phyloP scores from a whole-genome alignment of 192 early-diverging fungal genomes.

The Backusella morwellensis region DNA sequence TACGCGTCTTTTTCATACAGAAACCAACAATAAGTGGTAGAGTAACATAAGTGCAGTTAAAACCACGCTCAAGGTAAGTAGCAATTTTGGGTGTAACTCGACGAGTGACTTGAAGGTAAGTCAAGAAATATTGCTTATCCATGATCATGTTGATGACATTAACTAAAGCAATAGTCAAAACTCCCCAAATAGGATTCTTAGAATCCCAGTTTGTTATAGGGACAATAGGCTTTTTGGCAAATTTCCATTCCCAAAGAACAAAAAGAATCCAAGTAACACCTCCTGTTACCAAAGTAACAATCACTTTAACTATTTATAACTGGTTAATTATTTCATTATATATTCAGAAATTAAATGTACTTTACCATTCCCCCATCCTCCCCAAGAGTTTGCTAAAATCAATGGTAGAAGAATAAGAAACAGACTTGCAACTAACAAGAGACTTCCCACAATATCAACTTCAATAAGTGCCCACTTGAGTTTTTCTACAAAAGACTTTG shows the following conservation, averaged over 20 bases:
- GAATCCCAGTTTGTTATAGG: slow-evolving; percentile 11
- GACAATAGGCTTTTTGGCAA: slow-evolving; percentile 8
- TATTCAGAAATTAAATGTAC: background rate
- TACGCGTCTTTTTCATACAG: slow-evolving; percentile 5
- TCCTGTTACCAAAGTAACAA: slow-evolving; percentile 17
- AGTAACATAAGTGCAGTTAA: slow-evolving; percentile 8
- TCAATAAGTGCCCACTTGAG: background rate
- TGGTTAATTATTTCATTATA: background rate
- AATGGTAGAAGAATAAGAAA: slow-evolving; percentile 21
- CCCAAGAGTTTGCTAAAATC: slow-evolving; percentile 10
- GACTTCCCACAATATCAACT: slow-evolving; percentile 10
- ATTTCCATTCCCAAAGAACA: slow-evolving; percentile 16
- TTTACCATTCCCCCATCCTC: slow-evolving; percentile 17
- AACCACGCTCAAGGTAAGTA: slow-evolving; percentile 18
- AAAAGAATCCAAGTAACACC: slow-evolving; percentile 7
- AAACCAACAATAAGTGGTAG: slow-evolving; percentile 14
- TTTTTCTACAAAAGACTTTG: background rate
- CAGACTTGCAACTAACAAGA: slow-evolving; percentile 14
- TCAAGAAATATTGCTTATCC: slow-evolving; percentile 8
- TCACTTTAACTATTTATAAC: background rate
- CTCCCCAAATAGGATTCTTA: slow-evolving; percentile 9
- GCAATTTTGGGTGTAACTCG: slow-evolving; percentile 7
- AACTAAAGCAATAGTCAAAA: slow-evolving; percentile 12
- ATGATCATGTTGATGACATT: slow-evolving; percentile 6
- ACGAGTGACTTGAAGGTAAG: slow-evolving; percentile 21